Conservation (phyloP, 306 rosid species). For the Gastrolobium villosum region DNA sequence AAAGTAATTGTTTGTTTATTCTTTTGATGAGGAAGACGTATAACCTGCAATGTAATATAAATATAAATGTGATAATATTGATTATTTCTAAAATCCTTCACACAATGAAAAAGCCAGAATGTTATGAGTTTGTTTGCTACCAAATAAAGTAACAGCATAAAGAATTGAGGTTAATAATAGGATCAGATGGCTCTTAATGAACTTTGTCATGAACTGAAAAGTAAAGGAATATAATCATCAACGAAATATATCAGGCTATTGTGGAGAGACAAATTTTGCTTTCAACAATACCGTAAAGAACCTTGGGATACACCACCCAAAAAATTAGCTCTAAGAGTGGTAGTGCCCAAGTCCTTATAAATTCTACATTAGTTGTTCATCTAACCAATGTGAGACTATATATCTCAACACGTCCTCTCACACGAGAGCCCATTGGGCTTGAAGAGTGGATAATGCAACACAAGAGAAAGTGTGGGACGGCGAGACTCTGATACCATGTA, state of each 20-base stretch:
- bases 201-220: constrained; percentile 24
- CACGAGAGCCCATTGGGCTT: too few species aligned
- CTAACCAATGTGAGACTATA: too few species aligned
- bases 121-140: constrained; percentile 25
- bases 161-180: constrained; percentile 1
- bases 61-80: neutral
- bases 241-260: neutral
- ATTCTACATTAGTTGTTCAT: too few species aligned
- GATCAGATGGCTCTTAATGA: constrained; percentile 1
- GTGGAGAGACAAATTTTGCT: constrained; percentile 14
- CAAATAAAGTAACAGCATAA: neutral
- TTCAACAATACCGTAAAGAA: too few species aligned
- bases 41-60: neutral
- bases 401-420: too few species aligned
- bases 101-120: neutral
- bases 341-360: too few species aligned
- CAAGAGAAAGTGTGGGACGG: too few species aligned
- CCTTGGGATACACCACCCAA: too few species aligned
- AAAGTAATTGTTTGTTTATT: neutral
- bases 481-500: too few species aligned
- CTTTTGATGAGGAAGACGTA: constrained; percentile 39
- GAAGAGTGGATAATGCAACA: too few species aligned
- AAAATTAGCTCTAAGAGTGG: too few species aligned
- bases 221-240: constrained; percentile 21
- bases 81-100: neutral